Conservation (phyloP, 345 rosid genomes). For the Lepidium didymum region DNA sequence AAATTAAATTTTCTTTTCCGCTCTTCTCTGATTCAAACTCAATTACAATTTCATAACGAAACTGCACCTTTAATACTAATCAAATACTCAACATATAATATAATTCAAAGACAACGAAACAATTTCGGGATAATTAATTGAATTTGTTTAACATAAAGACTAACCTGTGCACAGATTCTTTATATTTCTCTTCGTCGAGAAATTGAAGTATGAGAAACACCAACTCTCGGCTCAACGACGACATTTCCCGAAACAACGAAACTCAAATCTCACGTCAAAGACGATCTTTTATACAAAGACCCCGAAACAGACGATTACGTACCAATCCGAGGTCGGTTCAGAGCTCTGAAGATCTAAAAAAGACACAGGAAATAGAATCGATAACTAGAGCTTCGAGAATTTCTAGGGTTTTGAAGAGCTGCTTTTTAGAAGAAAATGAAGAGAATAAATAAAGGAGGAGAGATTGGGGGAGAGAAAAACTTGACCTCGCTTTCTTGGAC, state of each 20-base stretch:
- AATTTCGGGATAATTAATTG: not conserved
- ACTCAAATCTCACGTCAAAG: not conserved
- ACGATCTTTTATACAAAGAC: not conserved
- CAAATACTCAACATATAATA: not conserved
- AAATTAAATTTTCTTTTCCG: not conserved
- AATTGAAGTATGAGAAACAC: conserved; percentile 93
- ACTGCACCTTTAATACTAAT: not conserved
- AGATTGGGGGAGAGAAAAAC: conserved; percentile 24
- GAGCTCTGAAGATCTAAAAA: conserved; percentile 1
- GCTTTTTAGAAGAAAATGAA: conserved; percentile 26
- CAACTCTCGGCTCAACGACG: conserved; percentile 80
- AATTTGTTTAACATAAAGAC: not conserved
- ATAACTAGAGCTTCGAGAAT: conserved; percentile 44
- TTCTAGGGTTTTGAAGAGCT: conserved; percentile 82
- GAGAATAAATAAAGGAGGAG: conserved; percentile 30
- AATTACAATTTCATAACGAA: not conserved
- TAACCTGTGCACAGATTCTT: conserved; percentile 85
- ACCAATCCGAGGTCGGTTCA: conserved; percentile 25
- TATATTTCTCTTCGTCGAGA: conserved; percentile 86
- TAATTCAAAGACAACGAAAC: not conserved
- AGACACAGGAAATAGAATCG: not conserved
- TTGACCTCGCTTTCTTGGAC: conserved; percentile 85
- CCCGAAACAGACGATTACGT: not conserved
- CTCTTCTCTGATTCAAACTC: conserved; percentile 2
- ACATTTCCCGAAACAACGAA: conserved; percentile 31